phyloP scores from a whole-genome alignment of 805 yeast genomes.

The Ogataea nakhonphanomensis region DNA sequence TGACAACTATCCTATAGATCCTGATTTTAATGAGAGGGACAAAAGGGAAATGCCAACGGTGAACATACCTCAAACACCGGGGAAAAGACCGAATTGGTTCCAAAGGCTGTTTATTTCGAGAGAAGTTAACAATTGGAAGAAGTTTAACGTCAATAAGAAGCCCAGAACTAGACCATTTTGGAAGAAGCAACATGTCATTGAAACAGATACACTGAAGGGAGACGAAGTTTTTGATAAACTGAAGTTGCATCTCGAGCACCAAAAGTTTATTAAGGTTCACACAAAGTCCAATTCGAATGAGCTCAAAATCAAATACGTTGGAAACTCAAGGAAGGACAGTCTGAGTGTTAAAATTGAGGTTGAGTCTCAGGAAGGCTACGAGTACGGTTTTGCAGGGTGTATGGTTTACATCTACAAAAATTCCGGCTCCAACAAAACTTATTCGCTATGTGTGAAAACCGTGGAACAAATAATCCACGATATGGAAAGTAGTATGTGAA shows the following conservation, averaged over 20 bases:
- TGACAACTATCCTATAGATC: slow-evolving; percentile 29
- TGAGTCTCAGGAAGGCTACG: slow-evolving; percentile 28
- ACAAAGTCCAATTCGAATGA: slow-evolving; percentile 3
- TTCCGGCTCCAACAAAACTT: slow-evolving; percentile 20
- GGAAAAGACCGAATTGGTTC: slow-evolving; percentile 14
- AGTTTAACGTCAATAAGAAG: not conserved
- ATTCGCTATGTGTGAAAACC: slow-evolving; percentile 20
- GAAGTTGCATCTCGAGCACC: slow-evolving; percentile 3
- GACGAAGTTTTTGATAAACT: slow-evolving; percentile 7
- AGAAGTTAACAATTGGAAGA: not conserved
- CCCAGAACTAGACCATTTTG: not conserved
- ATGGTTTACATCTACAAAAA: slow-evolving; percentile 23
- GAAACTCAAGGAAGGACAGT: slow-evolving; percentile 10
- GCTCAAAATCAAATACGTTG: slow-evolving; percentile 10
- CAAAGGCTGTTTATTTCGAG: slow-evolving; percentile 7
- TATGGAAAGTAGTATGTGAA: slow-evolving; percentile 5
- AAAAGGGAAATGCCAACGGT: slow-evolving; percentile 4
- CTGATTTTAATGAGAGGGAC: slow-evolving; percentile 14
- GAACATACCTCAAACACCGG: not conserved
- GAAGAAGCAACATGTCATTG: slow-evolving; percentile 3
- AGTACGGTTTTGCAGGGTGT: slow-evolving; percentile 34
- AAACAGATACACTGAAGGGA: slow-evolving; percentile 1
- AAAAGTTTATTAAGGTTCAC: slow-evolving; percentile 4
- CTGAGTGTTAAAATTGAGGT: slow-evolving; percentile 21
- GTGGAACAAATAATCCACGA: slow-evolving; percentile 15